Evolutionary conservation across 2,329 filamentous ascomycete species (phyloP), one percentile per base, ranked within the genome.

Genomic region (Daldinia sp.): DNA sequence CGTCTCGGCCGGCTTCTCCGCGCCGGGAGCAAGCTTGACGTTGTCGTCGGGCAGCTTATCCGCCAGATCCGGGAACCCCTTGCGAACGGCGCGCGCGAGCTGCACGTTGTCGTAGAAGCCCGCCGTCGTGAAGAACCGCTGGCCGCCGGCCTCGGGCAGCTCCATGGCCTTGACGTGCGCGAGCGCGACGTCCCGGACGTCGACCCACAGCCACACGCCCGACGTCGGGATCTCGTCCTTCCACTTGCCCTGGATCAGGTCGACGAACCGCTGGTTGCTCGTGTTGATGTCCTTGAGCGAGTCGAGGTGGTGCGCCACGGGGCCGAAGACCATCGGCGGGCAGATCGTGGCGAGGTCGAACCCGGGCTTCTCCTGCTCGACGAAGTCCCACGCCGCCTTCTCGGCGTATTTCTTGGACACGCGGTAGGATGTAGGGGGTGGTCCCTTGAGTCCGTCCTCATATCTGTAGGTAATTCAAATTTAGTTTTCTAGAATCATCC

Each of bases 371-470:
- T 82, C 76, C 15, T 72, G 66, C 35, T 73, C 75, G 28, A 87
- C 80, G 73, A 86, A 87, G 41, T 85, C 82, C 86, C 86, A 88
- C 0, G 84, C 84, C 0, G 85, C 82, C 62, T 79, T 79, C 79
- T 88, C 86, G 51, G 86, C 86, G 2, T 85, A 80, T 54, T 81
- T 85, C 80, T 88, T 88, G 74, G 84, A 86, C 4, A 83, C 85
- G 64, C 85, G 83, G 80, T 89, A 89, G 41, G 83, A 84, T 2
- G 80, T 82, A 5, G 80, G 74, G 1, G 79, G 79, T 20, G 78
- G 78, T 30, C 77, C 76, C 48, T 76, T 74, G 28, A 84, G 77
- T 2, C 77, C 77, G 61, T 87, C 81, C 26, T 81, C 81, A 61
- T 83, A 79, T 1, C 42, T 56, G 23, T 9, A 9, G 7, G 20